phyloP scores from a whole-genome alignment of 2,329 filamentous ascomycete genomes.

The Gliomastix tumulicola region DNA sequence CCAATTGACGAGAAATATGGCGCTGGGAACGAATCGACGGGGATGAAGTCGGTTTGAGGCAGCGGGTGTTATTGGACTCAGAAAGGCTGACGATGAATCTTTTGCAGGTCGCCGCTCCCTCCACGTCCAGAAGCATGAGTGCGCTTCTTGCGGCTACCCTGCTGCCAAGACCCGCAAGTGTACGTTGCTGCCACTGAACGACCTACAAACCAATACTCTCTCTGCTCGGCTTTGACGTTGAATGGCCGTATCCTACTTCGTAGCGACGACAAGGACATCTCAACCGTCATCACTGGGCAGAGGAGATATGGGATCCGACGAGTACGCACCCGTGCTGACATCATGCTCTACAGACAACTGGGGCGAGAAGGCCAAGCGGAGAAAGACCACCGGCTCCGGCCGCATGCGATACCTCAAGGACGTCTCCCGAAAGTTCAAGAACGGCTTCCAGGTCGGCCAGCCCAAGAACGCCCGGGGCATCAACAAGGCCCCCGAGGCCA shows the following conservation, averaged over 20 bases:
- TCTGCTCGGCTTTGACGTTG: not conserved
- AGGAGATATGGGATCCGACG: no score
- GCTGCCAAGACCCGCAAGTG: slow-evolving; percentile 97
- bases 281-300: no score
- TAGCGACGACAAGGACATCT: slow-evolving; percentile 5
- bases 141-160: slow-evolving; percentile 91
- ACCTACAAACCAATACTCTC: not conserved
- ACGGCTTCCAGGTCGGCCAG: slow-evolving; percentile 89
- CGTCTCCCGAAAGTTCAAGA: slow-evolving; percentile 90
- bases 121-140: slow-evolving; percentile 99
- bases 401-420: slow-evolving; percentile 93
- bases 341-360: slow-evolving; percentile 74
- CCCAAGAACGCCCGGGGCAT: slow-evolving; percentile 67
- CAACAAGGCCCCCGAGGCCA: not conserved
- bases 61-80: not conserved
- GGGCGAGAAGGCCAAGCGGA: slow-evolving; percentile 99
- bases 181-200: slow-evolving; percentile 51
- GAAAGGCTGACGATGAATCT: no score
- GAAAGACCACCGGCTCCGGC: slow-evolving; percentile 98
- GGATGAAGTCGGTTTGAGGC: no score
- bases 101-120: slow-evolving; percentile 81
- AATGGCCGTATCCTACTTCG: no score
- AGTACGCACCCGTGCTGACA: slow-evolving; percentile 10
- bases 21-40: not conserved
- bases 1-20: not conserved